phyloP scores from a whole-genome alignment of 495 filamentous ascomycete species.

The Aspergillus homomorphus region DNA sequence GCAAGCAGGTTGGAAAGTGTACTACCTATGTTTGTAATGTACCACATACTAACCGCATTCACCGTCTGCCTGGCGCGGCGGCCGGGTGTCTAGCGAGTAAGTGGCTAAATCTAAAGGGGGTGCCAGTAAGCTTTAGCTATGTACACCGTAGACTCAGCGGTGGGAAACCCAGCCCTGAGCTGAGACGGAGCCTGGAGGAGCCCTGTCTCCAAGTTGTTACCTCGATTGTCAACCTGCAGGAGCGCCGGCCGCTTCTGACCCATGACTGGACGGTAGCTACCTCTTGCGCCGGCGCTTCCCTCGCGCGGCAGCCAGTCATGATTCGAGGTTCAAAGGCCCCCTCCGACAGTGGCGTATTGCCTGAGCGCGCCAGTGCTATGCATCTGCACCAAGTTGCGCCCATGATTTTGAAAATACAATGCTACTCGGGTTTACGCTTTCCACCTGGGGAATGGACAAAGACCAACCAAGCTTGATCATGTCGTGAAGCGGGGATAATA shows the following conservation, averaged over 20 bases:
- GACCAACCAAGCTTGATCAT: constrained; percentile 1
- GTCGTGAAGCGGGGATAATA: no score
- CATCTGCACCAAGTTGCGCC: constrained; percentile 26
- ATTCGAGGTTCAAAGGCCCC: constrained; percentile 15
- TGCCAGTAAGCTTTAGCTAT: no score
- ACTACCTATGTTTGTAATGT: neutral
- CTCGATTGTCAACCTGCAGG: constrained; percentile 4
- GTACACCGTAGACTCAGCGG: no score
- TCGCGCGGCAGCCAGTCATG: constrained; percentile 20
- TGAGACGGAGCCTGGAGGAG: constrained; percentile 5
- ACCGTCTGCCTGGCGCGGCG: constrained; percentile 14
- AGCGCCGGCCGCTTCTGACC: constrained; percentile 14
- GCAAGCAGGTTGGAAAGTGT: neutral
- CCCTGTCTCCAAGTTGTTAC: neutral
- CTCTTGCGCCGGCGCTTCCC: constrained; percentile 26
- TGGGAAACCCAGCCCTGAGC: no score
- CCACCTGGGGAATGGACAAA: no score
- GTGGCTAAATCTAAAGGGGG: no score
- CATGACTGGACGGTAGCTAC: constrained; percentile 14
- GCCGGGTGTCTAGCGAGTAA: no score
- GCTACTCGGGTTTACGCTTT: no score
- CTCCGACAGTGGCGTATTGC: constrained; percentile 27
- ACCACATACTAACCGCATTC: constrained; percentile 11
- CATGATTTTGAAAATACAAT: neutral
- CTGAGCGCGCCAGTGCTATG: constrained; percentile 33